Base-by-base conservation (phyloP, 1,284 basidiomycete species). In the Mycosarcoma mackinlayi region DNA sequence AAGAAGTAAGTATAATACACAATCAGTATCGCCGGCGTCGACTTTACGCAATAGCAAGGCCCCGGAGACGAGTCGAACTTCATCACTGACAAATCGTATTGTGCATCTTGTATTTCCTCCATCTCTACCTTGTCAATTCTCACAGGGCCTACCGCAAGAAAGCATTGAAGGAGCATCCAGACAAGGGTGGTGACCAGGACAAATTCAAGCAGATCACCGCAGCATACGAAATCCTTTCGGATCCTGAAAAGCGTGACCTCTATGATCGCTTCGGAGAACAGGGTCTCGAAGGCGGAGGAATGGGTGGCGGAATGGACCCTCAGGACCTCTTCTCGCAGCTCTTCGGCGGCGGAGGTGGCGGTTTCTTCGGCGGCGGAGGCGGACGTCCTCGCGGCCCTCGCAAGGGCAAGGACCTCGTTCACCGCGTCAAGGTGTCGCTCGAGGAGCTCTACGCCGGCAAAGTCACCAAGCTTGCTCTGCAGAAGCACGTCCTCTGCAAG, bases 361-460 rank as follows among this genome's bases (percentile, higher is more conserved):
- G 86, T 56, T 85, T 85, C 60, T 85, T 85, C 89, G 87, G 88
- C 57, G 87, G 88, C 45, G 82, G 83, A 42, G 89, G 88, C 14
- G 85, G 87, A 19, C 84, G 83, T n/a, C 88, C 87, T 8, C 86
- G 87, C 56, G 93, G 93, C n/a, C 91, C 92, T n/a, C 91, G 92
- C 80, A 94, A 92, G 84, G 97, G 94, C 72, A 98, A 98, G 85
- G 96, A 99, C 84, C 91, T 99, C 74, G 91, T 98, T 10, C 96
- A 99, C 86, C 92, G 94, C 64, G 92, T 98, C 77, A 88, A 91
- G 81, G 95, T 97, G 78, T 90, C 93, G 38, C 89, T 98, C 77
- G 95, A 98, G 85, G 96, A 99, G 84, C 88, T 98, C 9, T 98
- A 97, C 89, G 93, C 92, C 84, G 95, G 96, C 85, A 98, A 98